These are phyloP conservation scores for Leccinum incarnatum DNA, from an alignment of 768 basidiomycete genomes.

Conservation along the genomic window DNA sequence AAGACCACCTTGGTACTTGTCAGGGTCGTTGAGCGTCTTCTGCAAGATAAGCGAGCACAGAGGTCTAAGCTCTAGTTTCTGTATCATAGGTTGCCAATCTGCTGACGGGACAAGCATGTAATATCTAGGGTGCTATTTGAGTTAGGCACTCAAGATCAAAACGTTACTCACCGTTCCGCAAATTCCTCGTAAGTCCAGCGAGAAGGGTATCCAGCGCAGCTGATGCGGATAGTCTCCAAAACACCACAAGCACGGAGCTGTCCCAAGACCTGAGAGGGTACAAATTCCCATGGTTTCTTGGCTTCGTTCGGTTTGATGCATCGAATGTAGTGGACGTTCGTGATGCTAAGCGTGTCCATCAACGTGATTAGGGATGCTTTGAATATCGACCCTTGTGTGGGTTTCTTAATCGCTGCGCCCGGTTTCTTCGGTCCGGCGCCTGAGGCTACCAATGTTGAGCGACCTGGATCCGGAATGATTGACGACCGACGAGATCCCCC, in stretches of 20 bases:
- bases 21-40: constrained; percentile 84
- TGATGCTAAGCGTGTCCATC: constrained; percentile 97
- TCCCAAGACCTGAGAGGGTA: constrained; percentile 90
- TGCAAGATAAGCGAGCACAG: constrained; percentile 85
- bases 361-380: constrained; percentile 89
- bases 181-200: constrained; percentile 99
- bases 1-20: constrained; percentile 95
- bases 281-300: constrained; percentile 96
- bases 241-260: constrained; percentile 98
- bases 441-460: constrained; percentile 64
- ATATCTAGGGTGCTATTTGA: constrained; percentile 55
- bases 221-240: constrained; percentile 96
- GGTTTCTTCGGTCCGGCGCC: constrained; percentile 51
- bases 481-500: constrained; percentile 78
- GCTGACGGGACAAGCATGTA: constrained; percentile 93
- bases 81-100: constrained; percentile 85
- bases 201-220: constrained; percentile 97
- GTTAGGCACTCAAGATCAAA: constrained; percentile 9
- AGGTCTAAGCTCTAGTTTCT: constrained; percentile 70
- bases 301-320: constrained; percentile 99
- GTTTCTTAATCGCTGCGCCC: constrained; percentile 80
- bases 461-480: constrained; percentile 84
- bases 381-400: constrained; percentile 98
- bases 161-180: constrained; percentile 76
- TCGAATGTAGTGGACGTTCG: constrained; percentile 98